Conservation (phyloP, 2,329 filamentous ascomycete species). For the Pseudocercospora vitis region DNA sequence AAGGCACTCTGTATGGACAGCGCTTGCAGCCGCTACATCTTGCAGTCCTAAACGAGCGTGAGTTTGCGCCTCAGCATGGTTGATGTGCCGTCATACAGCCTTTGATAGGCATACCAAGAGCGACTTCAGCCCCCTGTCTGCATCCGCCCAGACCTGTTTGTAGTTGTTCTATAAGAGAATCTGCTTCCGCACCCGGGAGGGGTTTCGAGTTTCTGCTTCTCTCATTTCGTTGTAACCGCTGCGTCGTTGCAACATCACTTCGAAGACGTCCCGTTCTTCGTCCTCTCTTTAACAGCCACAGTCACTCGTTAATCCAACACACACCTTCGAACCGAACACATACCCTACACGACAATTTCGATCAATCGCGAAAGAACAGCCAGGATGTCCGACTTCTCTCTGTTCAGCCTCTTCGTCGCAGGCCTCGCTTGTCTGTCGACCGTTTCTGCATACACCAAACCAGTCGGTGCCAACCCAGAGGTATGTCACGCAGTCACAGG, state of each 20-base stretch:
- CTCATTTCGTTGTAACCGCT: constrained; percentile 18
- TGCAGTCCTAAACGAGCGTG: not conserved
- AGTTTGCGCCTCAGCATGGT: constrained; percentile 8
- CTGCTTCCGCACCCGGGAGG: constrained; percentile 3
- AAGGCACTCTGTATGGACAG: constrained; percentile 8
- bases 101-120: not conserved
- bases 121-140: not conserved
- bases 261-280: constrained; percentile 30
- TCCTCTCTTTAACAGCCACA: constrained; percentile 31
- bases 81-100: constrained; percentile 4
- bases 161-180: constrained; percentile 8
- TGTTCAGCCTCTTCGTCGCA: constrained; percentile 54
- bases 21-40: constrained; percentile 5
- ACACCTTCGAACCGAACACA: constrained; percentile 21
- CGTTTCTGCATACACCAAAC: constrained; percentile 46
- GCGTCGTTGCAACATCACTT: constrained; percentile 1
- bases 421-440: constrained; percentile 55
- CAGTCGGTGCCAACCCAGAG: constrained; percentile 33
- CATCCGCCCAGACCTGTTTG: constrained; percentile 4
- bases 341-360: not conserved
- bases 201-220: constrained; percentile 8
- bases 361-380: constrained; percentile 7
- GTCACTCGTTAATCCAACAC: constrained; percentile 34
- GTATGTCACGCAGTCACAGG: too few relatives aligned
- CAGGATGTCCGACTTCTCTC: constrained; percentile 37